Evolutionary conservation across 2,329 filamentous ascomycete species (phyloP), one percentile per base, ranked within the genome.

Genomic region (Microdochium nivale): DNA sequence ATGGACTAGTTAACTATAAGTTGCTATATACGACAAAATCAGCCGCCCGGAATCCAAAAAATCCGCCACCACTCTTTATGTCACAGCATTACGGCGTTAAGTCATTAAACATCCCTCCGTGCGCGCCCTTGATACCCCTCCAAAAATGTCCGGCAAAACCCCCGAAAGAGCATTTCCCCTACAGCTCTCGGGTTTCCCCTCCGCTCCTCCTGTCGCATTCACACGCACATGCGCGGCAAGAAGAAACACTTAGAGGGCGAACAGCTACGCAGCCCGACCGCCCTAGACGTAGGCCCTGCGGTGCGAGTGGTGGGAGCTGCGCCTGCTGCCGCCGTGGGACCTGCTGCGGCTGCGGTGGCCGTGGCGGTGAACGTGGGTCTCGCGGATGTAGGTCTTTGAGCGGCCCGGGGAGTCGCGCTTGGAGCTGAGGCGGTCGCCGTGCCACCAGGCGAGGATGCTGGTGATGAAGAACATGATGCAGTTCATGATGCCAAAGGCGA

Each of bases 401-500:
- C 72, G 67, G 55, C 68, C 60, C 11, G 8, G 21, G 40, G 40
- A 44, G n/a, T 44, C 40, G 40, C 33, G 33, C 33, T 19, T 14
- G 49, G 63, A 64, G 66, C 57, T 49, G n/a, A 62, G 40, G 55
- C 62, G 65, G 54, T 74, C 75, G 65, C 71, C 85, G 68, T 73
- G 79, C 58, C 76, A 65, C 57, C 74, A 79, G 25, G 90, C 89
- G 44, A 94, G 74, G 25, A 92, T 70, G 49, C 82, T 79, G 3
- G 89, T 94, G 63, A 86, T 74, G 66, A 86, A 84, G 71, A 95
- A 96, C 65, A 91, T 85, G 57, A 94, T 73, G 58, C 76, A 74
- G 67, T 94, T 88, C 78, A 96, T 95, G 67, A 97, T 96, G 48
- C 81, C 90, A 59, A 96, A 84, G 2, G 90, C 92, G 70, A 90